Evolutionary conservation across 805 yeast species (phyloP), one percentile per base, ranked within the genome.

Genomic region (Metschnikowia bowlesiae): DNA sequence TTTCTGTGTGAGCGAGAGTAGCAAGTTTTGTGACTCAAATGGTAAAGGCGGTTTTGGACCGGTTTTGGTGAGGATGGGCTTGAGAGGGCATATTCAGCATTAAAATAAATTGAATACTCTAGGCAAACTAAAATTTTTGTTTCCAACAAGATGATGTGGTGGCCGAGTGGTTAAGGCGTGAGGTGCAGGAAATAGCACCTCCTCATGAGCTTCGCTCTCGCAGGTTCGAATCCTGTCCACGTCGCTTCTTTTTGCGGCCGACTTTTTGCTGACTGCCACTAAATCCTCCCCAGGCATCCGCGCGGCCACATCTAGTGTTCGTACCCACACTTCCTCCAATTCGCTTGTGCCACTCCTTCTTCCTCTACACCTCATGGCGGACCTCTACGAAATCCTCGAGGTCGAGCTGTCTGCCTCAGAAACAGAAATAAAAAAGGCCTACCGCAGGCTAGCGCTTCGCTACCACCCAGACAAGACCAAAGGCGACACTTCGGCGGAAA

Each of bases 391-490:
- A 42, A 70, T 87, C 3, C 75, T 90, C 22, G 96, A 89, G 36
- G 81, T 90, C 4, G 80, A 79, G 6, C 64, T 75, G 2, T 74
- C 79, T 16, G 96, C 97, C 0, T 69, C 89, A 1, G 68, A 80
- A 32, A 70, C 69, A 1, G 97, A 91, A 55, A 88, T 92, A 63
- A 85, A 85, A 59, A 83, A 80, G 65, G 96, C 97, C 0, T 92
- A 89, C 68, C 78, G 95, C 56, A 86, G 83, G 58, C 76, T 89
- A 44, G 98, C 98, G 9, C 74, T 92, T 37, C 73, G 75, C 52
- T 81, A 84, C 60, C 98, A 92, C 67, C 98, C 98, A 0, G 98
- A 92, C 66, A 92, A 94, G 64, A 90, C 82, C 1, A 64, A 81
- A 0, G 88, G 82, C 56, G 81, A 79, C 8, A 82, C 81, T 22